Base-by-base conservation (phyloP, 495 filamentous ascomycete species). In the Penicillium bialowiezense region DNA sequence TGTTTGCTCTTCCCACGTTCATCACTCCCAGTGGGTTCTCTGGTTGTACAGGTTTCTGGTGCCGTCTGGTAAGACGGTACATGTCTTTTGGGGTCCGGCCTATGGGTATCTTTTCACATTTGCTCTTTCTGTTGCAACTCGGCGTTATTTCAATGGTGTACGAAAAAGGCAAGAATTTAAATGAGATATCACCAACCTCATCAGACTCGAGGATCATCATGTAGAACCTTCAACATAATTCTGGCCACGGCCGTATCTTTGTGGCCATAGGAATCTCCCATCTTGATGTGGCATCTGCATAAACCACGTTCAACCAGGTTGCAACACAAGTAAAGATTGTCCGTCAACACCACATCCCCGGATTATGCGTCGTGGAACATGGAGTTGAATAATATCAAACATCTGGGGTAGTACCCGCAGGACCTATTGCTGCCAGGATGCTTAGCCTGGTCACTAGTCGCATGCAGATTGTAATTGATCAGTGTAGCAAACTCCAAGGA, bases 101-200 rank as follows among this genome's bases (percentile, higher is more conserved):
- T 74, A 59, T 69, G 64, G 69, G 64, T 66, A 60, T 69, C 60
- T 69, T 69, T 58, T 58, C 64, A 51, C 65, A 55, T 68, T 64
- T 65, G 63, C 69, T 73, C 58, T 48, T 48, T 44, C 29, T 63
- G 67, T 44, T 64, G 55, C 61, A 69, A 65, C 64, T 63, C 62
- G 70, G 70, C 70, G 70, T 73, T 73, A 51, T 66, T 52, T 61
- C 59, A 55, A 68, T 55, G 70, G 70, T 73, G 70, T 73, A 73
- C 64, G 68, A 72, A 65, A 58, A 68, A 69, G 65, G 65, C 62
- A 70, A 70, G 62, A 67, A 59, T 67, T 59, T 37, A 59, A 65
- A 60, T 60, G 53, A 62, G 51, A 64, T 59, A 56, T 57, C 45
- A 59, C 51, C 54, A 48, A 40, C 45, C 45, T 48, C 26, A 48